Conservation (phyloP, 768 basidiomycete genomes). For the Podaxis carcinomalis region DNA sequence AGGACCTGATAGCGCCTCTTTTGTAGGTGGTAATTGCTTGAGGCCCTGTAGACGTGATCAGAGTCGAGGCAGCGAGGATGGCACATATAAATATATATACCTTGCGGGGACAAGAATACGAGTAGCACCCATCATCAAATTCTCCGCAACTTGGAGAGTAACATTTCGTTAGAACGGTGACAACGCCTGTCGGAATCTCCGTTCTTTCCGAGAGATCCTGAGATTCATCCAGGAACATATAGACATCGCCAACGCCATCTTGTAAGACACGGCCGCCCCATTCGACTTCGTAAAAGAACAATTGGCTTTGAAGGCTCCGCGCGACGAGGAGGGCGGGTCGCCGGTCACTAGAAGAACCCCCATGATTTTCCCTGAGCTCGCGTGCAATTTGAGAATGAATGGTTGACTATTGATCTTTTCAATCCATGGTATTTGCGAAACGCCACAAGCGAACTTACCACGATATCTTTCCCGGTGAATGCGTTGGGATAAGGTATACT, state of each 20-base stretch:
- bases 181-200: constrained; percentile 80
- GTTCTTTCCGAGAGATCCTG: constrained; percentile 62
- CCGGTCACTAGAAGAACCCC: constrained; percentile 65
- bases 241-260: constrained; percentile 92
- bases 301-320: constrained; percentile 81
- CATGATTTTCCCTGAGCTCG: constrained; percentile 66
- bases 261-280: constrained; percentile 83
- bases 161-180: constrained; percentile 85
- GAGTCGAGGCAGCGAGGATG: neutral
- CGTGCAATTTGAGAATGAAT: constrained; percentile 82
- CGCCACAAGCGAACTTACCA: constrained; percentile 18
- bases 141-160: constrained; percentile 84
- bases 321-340: constrained; percentile 83
- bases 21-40: constrained; percentile 19
- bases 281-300: constrained; percentile 97
- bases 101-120: constrained; percentile 73
- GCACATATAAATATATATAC: constrained; percentile 26
- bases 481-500: constrained; percentile 87
- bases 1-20: constrained; percentile 35
- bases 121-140: constrained; percentile 61
- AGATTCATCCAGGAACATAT: constrained; percentile 87
- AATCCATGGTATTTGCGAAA: neutral
- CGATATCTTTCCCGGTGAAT: constrained; percentile 85
- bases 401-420: constrained; percentile 52
- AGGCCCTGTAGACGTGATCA: constrained; percentile 18